Evolutionary conservation across 2,329 filamentous ascomycete genomes (phyloP).

Genomic region (Boeremia lycopersici): DNA sequence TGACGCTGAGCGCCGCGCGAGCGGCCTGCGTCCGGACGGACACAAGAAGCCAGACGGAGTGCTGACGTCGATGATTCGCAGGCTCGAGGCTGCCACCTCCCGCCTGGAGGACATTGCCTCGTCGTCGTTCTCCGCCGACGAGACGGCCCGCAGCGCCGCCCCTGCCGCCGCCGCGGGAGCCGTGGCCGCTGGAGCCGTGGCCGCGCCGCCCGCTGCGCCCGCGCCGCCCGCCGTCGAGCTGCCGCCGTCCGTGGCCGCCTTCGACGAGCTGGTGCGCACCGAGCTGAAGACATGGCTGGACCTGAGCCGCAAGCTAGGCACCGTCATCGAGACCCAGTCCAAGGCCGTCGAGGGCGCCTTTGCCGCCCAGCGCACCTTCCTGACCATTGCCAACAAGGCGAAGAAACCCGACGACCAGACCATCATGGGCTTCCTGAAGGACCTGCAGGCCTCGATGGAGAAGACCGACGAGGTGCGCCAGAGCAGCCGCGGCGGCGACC

Average conservation of each 20-base stretch:
- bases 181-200: slow-evolving; percentile 36
- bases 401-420: slow-evolving; percentile 83
- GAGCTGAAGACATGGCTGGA: slow-evolving; percentile 80
- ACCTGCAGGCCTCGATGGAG: slow-evolving; percentile 82
- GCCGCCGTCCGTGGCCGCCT: slow-evolving; percentile 78
- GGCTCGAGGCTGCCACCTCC: slow-evolving; percentile 95
- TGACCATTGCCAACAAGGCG: slow-evolving; percentile 86
- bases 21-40: slow-evolving; percentile 23
- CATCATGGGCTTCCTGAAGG: slow-evolving; percentile 80
- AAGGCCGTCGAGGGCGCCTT: slow-evolving; percentile 70
- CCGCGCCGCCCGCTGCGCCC: slow-evolving; percentile 37
- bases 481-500: slow-evolving; percentile 78
- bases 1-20: slow-evolving; percentile 14
- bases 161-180: too few relatives aligned
- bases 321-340: slow-evolving; percentile 74
- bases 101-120: slow-evolving; percentile 95
- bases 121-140: slow-evolving; percentile 65
- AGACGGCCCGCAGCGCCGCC: slow-evolving; percentile 28
- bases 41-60: slow-evolving; percentile 42
- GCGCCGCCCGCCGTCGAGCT: slow-evolving; percentile 50
- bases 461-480: slow-evolving; percentile 82
- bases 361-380: slow-evolving; percentile 82
- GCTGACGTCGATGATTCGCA: slow-evolving; percentile 61
- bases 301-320: slow-evolving; percentile 78
- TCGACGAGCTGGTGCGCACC: slow-evolving; percentile 76